Percentiles rank a stretch among this genome's conserved stretches.
phyloP scores from a whole-genome alignment of 2,329 filamentous ascomycete species.

The Fusarium coffeatum region DNA sequence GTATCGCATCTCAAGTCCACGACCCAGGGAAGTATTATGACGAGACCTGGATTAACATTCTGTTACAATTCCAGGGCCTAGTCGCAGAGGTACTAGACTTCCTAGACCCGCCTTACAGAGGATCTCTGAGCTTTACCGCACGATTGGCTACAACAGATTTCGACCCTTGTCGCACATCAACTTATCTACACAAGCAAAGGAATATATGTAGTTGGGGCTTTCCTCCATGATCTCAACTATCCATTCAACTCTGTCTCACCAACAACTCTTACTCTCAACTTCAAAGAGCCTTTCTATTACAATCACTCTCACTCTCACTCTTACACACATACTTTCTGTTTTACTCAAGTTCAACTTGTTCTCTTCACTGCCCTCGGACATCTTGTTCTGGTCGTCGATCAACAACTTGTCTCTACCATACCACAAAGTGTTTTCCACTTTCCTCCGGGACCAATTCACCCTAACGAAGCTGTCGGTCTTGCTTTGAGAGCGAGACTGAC shows the following conservation, averaged over 20 bases:
- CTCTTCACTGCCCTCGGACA: conserved; percentile 23
- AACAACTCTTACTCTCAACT: conserved; percentile 40
- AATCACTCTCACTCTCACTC: conserved; percentile 33
- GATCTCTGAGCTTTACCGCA: conserved; percentile 49
- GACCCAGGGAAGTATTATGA: conserved; percentile 42
- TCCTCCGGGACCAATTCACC: conserved; percentile 5
- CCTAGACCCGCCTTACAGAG: conserved; percentile 42
- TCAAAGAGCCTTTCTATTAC: conserved; percentile 20
- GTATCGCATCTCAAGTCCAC: conserved; percentile 39
- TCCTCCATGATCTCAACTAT: conserved; percentile 42
- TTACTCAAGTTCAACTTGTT: conserved; percentile 11
- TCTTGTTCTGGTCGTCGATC: conserved; percentile 9
- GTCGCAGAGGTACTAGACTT: conserved; percentile 42
- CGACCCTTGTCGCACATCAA: conserved; percentile 48
- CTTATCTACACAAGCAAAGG: conserved; percentile 38
- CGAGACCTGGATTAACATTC: conserved; percentile 45
- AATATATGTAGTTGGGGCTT: conserved; percentile 47
- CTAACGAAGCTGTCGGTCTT: conserved; percentile 39
- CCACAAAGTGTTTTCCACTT: conserved; percentile 16
- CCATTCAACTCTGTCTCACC: conserved; percentile 40
- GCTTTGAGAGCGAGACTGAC: conserved; percentile 43
- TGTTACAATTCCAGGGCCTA: conserved; percentile 42
- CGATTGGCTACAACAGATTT: conserved; percentile 49
- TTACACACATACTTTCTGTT: conserved; percentile 28
- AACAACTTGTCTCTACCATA: conserved; percentile 12